phyloP scores from a whole-genome alignment of 176 grass and related monocot genomes.

The Cenchrus purpureus region DNA sequence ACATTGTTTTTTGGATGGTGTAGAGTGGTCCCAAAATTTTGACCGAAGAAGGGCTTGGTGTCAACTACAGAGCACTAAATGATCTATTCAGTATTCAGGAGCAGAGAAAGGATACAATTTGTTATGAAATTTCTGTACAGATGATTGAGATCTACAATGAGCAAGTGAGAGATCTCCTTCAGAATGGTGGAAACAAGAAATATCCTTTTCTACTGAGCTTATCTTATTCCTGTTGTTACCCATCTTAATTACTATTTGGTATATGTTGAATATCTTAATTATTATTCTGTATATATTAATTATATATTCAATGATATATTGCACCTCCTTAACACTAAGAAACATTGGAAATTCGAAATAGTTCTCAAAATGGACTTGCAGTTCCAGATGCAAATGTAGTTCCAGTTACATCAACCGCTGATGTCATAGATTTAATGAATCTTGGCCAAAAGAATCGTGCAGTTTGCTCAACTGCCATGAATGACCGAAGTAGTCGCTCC shows the following conservation, averaged over 20 bases:
- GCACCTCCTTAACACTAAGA: slow-evolving; percentile 59
- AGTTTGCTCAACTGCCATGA: slow-evolving; percentile 86
- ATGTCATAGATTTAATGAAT: slow-evolving; percentile 92
- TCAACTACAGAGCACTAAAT: slow-evolving; percentile 96
- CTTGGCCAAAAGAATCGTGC: slow-evolving; percentile 84
- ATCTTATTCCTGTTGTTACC: not conserved
- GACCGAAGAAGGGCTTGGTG: slow-evolving; percentile 78
- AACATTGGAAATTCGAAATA: slow-evolving; percentile 94
- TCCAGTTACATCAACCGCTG: slow-evolving; percentile 62
- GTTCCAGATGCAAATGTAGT: slow-evolving; percentile 89
- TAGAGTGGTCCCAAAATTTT: slow-evolving; percentile 90
- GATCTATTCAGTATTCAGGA: slow-evolving; percentile 74
- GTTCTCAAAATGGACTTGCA: slow-evolving; percentile 70
- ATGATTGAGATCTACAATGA: slow-evolving; percentile 99
- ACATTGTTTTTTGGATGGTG: slow-evolving; percentile 31
- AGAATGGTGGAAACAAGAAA: slow-evolving; percentile 80
- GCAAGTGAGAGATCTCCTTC: slow-evolving; percentile 97
- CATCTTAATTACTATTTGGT: slow-evolving; percentile 2
- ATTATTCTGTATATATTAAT: slow-evolving; percentile 14
- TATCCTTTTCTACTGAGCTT: slow-evolving; percentile 71
- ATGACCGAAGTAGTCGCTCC: slow-evolving; percentile 97
- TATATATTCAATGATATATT: not conserved
- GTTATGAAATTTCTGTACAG: slow-evolving; percentile 94
- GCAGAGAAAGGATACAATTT: slow-evolving; percentile 67
- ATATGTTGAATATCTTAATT: slow-evolving; percentile 1